These are phyloP conservation scores for Brassica rapa DNA, from an alignment of 345 rosid species.

Conservation along the genomic window DNA sequence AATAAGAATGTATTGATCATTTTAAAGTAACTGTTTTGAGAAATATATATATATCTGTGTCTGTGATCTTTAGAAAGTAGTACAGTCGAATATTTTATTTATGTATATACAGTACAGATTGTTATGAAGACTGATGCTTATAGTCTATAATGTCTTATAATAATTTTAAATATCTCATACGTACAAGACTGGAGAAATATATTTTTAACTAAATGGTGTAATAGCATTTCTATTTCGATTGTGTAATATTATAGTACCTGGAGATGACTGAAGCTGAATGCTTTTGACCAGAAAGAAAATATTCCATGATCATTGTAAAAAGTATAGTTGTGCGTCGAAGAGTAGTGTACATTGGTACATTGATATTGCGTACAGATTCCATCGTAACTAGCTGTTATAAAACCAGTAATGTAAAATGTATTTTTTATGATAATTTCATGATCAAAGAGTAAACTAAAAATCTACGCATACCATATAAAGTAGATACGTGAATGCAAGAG, in stretches of 20 bases:
- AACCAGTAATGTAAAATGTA: background rate
- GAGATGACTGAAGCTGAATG: slow-evolving; percentile 52
- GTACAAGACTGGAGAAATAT: background rate
- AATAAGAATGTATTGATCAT: background rate
- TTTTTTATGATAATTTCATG: background rate
- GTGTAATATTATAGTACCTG: slow-evolving; percentile 45
- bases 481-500: slow-evolving; percentile 35
- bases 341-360: slow-evolving; percentile 82
- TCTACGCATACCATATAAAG: slow-evolving; percentile 28
- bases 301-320: slow-evolving; percentile 72
- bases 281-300: slow-evolving; percentile 56
- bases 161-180: background rate
- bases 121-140: background rate
- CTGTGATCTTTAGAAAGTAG: background rate
- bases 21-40: background rate
- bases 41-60: background rate
- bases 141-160: background rate
- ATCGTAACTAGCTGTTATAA: slow-evolving; percentile 61
- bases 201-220: background rate
- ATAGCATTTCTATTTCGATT: background rate
- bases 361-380: slow-evolving; percentile 78
- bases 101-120: background rate
- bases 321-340: slow-evolving; percentile 69
- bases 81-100: background rate
- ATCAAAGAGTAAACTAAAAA: background rate